Base-by-base conservation (phyloP, 352 stramenopile species). In the Pythium aquatile region DNA sequence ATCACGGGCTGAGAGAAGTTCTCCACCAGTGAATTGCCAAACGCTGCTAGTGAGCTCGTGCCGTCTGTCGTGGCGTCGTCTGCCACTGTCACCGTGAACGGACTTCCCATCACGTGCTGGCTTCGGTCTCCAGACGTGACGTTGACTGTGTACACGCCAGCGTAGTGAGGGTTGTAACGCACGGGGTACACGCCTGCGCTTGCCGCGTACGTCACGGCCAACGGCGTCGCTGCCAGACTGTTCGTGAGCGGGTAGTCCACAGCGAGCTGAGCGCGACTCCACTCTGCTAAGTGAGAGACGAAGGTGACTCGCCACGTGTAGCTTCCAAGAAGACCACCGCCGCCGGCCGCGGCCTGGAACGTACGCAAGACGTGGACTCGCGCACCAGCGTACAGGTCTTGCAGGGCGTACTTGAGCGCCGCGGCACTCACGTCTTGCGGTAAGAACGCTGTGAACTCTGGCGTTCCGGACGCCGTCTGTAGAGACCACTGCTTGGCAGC, bases 301-400 rank as follows among this genome's bases (percentile, higher is more conserved):
- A 99, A 99, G 24, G 94, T 98, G 52, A 98, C 83, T 30, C 65
- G 72, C 90, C 91, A 98, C 48, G 85, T 75, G 65, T 96, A 91
- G 35, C 77, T 46, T 17, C 55, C 62, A 9, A 47, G 30, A 16
- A 28, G 77, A 20, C 65, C 76, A 35, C 75, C 65, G 40, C 69
- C 61, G 44, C 65, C 72, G 9, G 48, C 58, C 2, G 61, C 14
- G 6, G 66, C 16, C 8, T 78, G 52, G 24, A 60, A 63, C 13
- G 48, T 56, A 5, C 70, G 72, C 1, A 70, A 58, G 8, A 94
- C 87, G 33, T 77, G 58, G 7, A 95, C 72, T n/a, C 76, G 63
- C 0, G 77, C 75, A 2, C 32, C 35, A 0, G 42, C 26, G 7
- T 87, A 65, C 29, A 95, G 58, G 32, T 93, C 81, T 63, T 94